A percentile compares a stretch with the other conserved stretches of the same genome.
phyloP scores from a whole-genome alignment of 768 basidiomycete genomes.

The Coprinopsis strossmayeri region DNA sequence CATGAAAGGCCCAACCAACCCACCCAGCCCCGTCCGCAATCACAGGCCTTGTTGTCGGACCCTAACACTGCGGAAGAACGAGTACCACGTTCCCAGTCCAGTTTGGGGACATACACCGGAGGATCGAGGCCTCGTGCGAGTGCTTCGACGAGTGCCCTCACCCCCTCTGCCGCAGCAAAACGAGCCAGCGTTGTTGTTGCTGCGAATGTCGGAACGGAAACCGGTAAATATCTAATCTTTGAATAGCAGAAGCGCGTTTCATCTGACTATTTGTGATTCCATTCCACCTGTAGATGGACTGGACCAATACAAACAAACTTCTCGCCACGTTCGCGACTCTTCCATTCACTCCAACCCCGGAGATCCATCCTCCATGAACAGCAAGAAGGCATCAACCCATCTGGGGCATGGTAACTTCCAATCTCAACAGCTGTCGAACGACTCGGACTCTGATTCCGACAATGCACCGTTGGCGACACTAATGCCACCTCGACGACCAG shows the following conservation, averaged over 20 bases:
- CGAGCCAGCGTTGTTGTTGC: slow-evolving; percentile 37
- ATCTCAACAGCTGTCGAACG: slow-evolving; percentile 4
- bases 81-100: slow-evolving; percentile 28
- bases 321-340: slow-evolving; percentile 21
- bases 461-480: slow-evolving; percentile 63
- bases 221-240: slow-evolving; percentile 20
- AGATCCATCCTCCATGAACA: slow-evolving; percentile 1
- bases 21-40: slow-evolving; percentile 7
- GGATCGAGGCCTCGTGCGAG: slow-evolving; percentile 41
- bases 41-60: slow-evolving; percentile 7
- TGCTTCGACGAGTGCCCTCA: slow-evolving; percentile 51
- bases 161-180: slow-evolving; percentile 44
- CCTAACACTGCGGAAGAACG: slow-evolving; percentile 9
- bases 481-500: slow-evolving; percentile 58
- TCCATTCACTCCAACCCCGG: slow-evolving; percentile 21
- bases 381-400: slow-evolving; percentile 7
- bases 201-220: slow-evolving; percentile 21
- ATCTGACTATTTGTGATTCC: not conserved
- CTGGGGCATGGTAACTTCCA: slow-evolving; percentile 7
- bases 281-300: slow-evolving; percentile 6
- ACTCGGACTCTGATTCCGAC: slow-evolving; percentile 32
- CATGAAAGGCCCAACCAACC: slow-evolving; percentile 15
- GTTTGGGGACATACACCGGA: slow-evolving; percentile 22
- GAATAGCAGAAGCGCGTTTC: slow-evolving; percentile 1
- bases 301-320: slow-evolving; percentile 14